These are phyloP conservation scores for Oxytropis ochrocephala DNA, from an alignment of 306 rosid species.

Conservation along the genomic window DNA sequence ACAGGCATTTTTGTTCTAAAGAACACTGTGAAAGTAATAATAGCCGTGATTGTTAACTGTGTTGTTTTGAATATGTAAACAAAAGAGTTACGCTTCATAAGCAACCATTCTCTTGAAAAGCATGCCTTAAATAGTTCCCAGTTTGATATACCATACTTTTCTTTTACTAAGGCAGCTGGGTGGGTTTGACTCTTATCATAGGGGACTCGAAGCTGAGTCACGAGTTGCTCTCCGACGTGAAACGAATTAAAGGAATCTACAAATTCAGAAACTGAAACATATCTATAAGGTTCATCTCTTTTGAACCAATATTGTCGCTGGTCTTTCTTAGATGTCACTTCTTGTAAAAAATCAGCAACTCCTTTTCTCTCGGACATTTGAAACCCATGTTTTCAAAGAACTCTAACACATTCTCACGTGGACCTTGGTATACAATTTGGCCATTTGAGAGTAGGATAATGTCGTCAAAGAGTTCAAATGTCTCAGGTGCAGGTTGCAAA, in stretches of 20 bases:
- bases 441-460: slow-evolving; percentile 67
- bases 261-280: slow-evolving; percentile 54
- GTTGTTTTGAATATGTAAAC: slow-evolving; percentile 50
- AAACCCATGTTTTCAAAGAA: slow-evolving; percentile 54
- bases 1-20: slow-evolving; percentile 56
- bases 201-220: slow-evolving; percentile 39
- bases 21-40: slow-evolving; percentile 55
- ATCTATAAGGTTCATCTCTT: slow-evolving; percentile 42
- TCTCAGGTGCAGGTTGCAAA: slow-evolving; percentile 54
- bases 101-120: slow-evolving; percentile 65
- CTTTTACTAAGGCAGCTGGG: slow-evolving; percentile 59
- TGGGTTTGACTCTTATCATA: slow-evolving; percentile 46
- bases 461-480: slow-evolving; percentile 53
- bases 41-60: slow-evolving; percentile 49
- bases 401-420: slow-evolving; percentile 44
- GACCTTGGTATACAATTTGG: slow-evolving; percentile 76
- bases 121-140: slow-evolving; percentile 72
- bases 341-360: slow-evolving; percentile 76
- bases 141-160: slow-evolving; percentile 61
- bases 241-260: slow-evolving; percentile 33
- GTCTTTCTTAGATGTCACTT: slow-evolving; percentile 80
- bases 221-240: slow-evolving; percentile 45
- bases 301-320: slow-evolving; percentile 77
- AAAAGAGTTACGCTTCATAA: slow-evolving; percentile 56
- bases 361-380: slow-evolving; percentile 87